Base-by-base conservation (phyloP, 2,329 filamentous ascomycete species). In the Phialophora expanda region DNA sequence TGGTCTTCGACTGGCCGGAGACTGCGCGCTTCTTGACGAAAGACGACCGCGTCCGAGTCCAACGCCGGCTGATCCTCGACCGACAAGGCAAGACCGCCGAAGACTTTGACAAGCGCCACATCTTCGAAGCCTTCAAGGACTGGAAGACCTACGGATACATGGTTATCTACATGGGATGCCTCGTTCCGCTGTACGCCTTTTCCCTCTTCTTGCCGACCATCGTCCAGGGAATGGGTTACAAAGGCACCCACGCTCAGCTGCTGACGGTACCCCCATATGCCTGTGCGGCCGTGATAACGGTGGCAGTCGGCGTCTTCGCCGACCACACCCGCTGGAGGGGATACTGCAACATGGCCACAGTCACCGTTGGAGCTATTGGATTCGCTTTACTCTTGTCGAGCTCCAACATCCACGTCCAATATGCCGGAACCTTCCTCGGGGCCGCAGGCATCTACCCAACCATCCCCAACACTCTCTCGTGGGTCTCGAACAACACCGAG, bases 401-500 rank as follows among this genome's bases (percentile, higher is more conserved):
- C 9, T 22, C 22, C 28, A 61, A 51, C 22, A 22, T 59, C 9
- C 34, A 60, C 20, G 48, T 64, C 9, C 34, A 61, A 55, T 71
- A 63, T 48, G 90, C 89, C 0, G 93, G 90, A 0, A 91, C 88
- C 0, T 97, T 96, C 77, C 81, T 97, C 0, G 92, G 89, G 0
- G 93, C 93, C 0, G 81, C 93, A 61, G 93, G 93, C 1, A 96
- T 97, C 71, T 97, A 97, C 74, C 93, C 93, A 0, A 89, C 87
- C 72, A 91, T 96, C 64, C 81, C 92, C 7, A 95, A 96, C 75
- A 96, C 92, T 0, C 91, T 97, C 69, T 88, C 89, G 1, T 97
- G 93, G 93, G 82, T 89, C n/a, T 87, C 89, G 56, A 97, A 97
- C 80, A 97, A 97, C 69, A 85, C 89, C 34, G 93, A 97, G 78